A percentile compares a stretch with the other conserved stretches of the same genome.
Evolutionary conservation across 805 yeast genomes (phyloP).

Genomic region (Candida palmyrensis): DNA sequence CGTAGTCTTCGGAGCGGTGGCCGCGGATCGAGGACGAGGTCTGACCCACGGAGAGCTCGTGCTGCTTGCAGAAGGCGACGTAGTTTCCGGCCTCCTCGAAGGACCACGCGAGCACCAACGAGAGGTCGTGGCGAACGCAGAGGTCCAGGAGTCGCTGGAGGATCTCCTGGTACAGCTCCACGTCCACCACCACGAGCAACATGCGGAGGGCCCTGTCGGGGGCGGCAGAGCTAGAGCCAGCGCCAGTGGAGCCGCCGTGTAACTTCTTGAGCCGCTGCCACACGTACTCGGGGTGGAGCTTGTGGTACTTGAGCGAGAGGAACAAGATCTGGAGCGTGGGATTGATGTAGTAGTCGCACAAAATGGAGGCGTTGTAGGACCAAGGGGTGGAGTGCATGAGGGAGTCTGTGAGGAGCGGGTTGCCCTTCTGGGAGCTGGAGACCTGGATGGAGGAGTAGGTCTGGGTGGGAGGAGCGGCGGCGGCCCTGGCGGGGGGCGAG

Average conservation of each 20-base stretch:
- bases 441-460: slow-evolving; percentile 41
- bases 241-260: slow-evolving; percentile 28
- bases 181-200: slow-evolving; percentile 59
- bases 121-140: slow-evolving; percentile 44
- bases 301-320: slow-evolving; percentile 66
- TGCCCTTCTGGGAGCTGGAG: slow-evolving; percentile 64
- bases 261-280: slow-evolving; percentile 47
- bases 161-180: slow-evolving; percentile 49
- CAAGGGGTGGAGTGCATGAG: slow-evolving; percentile 45
- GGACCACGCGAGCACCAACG: slow-evolving; percentile 49
- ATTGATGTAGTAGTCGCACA: slow-evolving; percentile 59
- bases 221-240: slow-evolving; percentile 12
- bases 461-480: slow-evolving; percentile 8
- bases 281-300: slow-evolving; percentile 71
- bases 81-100: slow-evolving; percentile 45
- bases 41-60: slow-evolving; percentile 28
- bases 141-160: slow-evolving; percentile 43
- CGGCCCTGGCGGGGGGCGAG: slow-evolving; percentile 5
- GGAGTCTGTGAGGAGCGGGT: slow-evolving; percentile 55
- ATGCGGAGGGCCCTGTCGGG: slow-evolving; percentile 45
- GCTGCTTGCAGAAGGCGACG: slow-evolving; percentile 32
- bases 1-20: slow-evolving; percentile 35
- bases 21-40: slow-evolving; percentile 35
- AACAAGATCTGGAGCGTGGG: slow-evolving; percentile 54
- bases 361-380: slow-evolving; percentile 51